Evolutionary conservation across 148 eudicot species (phyloP).

Genomic region (Persicaria maculosa): DNA sequence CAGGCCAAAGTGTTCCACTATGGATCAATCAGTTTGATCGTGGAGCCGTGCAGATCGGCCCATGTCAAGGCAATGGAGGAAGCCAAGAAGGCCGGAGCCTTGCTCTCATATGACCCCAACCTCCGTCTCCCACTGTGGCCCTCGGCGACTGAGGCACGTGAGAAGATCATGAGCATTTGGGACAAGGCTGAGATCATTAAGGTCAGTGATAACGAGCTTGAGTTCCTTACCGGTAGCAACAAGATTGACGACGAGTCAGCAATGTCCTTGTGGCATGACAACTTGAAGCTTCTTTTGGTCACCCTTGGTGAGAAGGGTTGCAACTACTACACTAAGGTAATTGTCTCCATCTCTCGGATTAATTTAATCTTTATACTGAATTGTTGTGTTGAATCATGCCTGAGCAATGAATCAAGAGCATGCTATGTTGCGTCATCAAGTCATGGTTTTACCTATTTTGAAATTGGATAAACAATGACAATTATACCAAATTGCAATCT

Average conservation of each 20-base stretch:
- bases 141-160: slow-evolving; percentile 53
- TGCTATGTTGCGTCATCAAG: not conserved
- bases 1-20: slow-evolving; percentile 78
- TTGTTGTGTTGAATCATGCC: not conserved
- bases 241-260: slow-evolving; percentile 61
- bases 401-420: not conserved
- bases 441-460: not conserved
- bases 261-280: slow-evolving; percentile 69
- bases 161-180: slow-evolving; percentile 90
- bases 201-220: slow-evolving; percentile 74
- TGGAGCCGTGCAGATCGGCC: slow-evolving; percentile 91
- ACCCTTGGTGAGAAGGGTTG: slow-evolving; percentile 95
- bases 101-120: slow-evolving; percentile 87
- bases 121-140: slow-evolving; percentile 84
- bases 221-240: slow-evolving; percentile 58
- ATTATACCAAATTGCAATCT: not conserved
- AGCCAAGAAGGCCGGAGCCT: slow-evolving; percentile 71
- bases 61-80: slow-evolving; percentile 86
- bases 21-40: slow-evolving; percentile 86
- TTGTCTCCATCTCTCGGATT: not conserved
- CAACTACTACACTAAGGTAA: slow-evolving; percentile 79
- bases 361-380: not conserved
- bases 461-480: not conserved
- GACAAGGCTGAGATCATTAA: slow-evolving; percentile 78
- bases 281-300: slow-evolving; percentile 70